Evolutionary conservation across 495 filamentous ascomycete species (phyloP).

Genomic region (Aspergillus saccharolyticus): DNA sequence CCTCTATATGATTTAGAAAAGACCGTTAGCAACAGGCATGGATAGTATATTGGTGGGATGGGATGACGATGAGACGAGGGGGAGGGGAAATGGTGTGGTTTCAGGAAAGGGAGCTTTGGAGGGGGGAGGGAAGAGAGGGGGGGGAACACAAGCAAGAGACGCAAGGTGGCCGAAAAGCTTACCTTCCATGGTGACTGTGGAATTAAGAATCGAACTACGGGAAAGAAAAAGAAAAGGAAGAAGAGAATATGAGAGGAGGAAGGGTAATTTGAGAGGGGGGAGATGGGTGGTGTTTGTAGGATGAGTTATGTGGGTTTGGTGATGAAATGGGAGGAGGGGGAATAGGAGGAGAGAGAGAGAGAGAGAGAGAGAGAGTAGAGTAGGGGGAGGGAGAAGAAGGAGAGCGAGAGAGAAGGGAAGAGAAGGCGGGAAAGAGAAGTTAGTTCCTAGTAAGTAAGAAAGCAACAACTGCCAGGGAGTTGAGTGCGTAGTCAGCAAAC

Average conservation of each 20-base stretch:
- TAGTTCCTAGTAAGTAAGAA: background rate
- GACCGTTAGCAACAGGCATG: constrained; percentile 47
- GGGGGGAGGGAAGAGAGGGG: no score
- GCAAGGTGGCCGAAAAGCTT: constrained; percentile 46
- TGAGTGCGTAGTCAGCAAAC: constrained; percentile 5
- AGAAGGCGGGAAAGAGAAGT: constrained; percentile 23
- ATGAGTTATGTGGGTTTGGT: no score
- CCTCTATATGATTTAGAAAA: constrained; percentile 60
- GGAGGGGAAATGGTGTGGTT: constrained; percentile 14
- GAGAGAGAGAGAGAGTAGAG: background rate
- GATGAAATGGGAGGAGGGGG: constrained; percentile 23
- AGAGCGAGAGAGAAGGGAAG: constrained; percentile 10
- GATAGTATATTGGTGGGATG: constrained; percentile 7
- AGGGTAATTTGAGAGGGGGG: background rate
- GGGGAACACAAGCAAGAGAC: constrained; percentile 20
- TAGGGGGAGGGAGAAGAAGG: constrained; percentile 1
- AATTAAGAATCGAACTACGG: constrained; percentile 34
- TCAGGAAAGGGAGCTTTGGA: background rate
- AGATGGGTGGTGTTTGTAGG: constrained; percentile 9
- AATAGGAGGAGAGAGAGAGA: background rate
- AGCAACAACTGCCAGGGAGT: no score
- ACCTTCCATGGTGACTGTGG: constrained; percentile 71
- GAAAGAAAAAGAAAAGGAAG: constrained; percentile 30
- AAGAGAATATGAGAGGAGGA: constrained; percentile 2
- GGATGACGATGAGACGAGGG: constrained; percentile 8